Conservation (phyloP, 1,284 basidiomycete genomes). For the Trametes hirsuta region DNA sequence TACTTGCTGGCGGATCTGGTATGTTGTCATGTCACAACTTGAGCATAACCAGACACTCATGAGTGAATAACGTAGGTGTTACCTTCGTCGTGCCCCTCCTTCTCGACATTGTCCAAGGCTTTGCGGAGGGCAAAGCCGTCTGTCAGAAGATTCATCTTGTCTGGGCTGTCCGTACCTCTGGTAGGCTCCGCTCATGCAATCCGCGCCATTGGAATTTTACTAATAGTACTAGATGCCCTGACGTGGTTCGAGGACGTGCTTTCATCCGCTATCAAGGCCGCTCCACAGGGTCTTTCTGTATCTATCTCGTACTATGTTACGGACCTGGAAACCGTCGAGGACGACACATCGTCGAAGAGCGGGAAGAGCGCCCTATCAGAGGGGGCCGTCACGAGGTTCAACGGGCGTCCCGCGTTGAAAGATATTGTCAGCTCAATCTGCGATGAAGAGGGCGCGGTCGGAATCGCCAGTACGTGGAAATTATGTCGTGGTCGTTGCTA, state of each 20-base stretch:
- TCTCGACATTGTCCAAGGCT: conserved; percentile 28
- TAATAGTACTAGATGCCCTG: conserved; percentile 22
- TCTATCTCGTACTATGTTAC: conserved; percentile 8
- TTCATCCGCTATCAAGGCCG: neutral
- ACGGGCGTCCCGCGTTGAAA: conserved; percentile 13
- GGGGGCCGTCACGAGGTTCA: conserved; percentile 18
- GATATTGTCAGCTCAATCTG: conserved; percentile 27
- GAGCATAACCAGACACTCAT: neutral
- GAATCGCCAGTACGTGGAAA: conserved; percentile 26
- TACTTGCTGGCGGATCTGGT: conserved; percentile 46
- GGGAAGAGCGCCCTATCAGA: conserved; percentile 10
- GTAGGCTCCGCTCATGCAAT: conserved; percentile 15
- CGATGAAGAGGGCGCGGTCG: conserved; percentile 20
- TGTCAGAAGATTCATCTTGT: conserved; percentile 31
- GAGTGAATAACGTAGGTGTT: conserved; percentile 24
- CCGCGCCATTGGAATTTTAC: neutral
- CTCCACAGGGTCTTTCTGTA: conserved; percentile 2
- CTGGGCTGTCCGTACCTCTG: conserved; percentile 28
- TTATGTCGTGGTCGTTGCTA: neutral
- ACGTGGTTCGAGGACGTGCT: conserved; percentile 29
- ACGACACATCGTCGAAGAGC: neutral
- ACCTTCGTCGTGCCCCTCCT: conserved; percentile 37
- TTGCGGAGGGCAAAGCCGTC: conserved; percentile 9
- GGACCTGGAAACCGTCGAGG: neutral
- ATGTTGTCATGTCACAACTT: conserved; percentile 4